Conservation (phyloP, 805 yeast species). For the Candida oleophila region DNA sequence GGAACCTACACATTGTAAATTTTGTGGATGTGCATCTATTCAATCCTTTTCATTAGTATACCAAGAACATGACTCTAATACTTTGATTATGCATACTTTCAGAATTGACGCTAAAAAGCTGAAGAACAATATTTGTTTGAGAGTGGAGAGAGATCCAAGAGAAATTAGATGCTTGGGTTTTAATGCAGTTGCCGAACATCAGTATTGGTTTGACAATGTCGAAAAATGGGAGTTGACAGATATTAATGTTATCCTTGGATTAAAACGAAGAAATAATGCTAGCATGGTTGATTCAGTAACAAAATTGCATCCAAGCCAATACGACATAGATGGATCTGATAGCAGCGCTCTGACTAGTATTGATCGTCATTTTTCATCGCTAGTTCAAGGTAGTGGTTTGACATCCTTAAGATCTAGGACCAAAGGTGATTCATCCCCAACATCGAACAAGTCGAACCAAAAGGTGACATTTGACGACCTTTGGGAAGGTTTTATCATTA, state of each 20-base stretch:
- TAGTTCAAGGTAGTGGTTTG: constrained; percentile 14
- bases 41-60: constrained; percentile 72
- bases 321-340: not conserved
- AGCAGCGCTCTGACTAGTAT: constrained; percentile 23
- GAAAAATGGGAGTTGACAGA: constrained; percentile 81
- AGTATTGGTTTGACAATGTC: constrained; percentile 63
- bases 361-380: constrained; percentile 5
- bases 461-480: constrained; percentile 9
- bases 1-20: constrained; percentile 84
- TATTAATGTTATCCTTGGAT: constrained; percentile 71
- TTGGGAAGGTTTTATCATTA: constrained; percentile 84
- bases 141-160: constrained; percentile 91
- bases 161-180: constrained; percentile 89
- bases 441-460: not conserved
- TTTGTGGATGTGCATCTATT: constrained; percentile 87
- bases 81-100: constrained; percentile 70
- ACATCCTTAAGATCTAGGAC: constrained; percentile 19
- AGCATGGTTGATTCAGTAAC: constrained; percentile 1
- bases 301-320: constrained; percentile 5
- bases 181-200: constrained; percentile 68
- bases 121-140: constrained; percentile 74
- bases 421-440: not conserved
- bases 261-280: constrained; percentile 21
- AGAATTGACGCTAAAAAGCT: constrained; percentile 66
- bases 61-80: constrained; percentile 54